Base-by-base conservation (phyloP, 1,284 basidiomycete species). In the Boletus semigastroideus region DNA sequence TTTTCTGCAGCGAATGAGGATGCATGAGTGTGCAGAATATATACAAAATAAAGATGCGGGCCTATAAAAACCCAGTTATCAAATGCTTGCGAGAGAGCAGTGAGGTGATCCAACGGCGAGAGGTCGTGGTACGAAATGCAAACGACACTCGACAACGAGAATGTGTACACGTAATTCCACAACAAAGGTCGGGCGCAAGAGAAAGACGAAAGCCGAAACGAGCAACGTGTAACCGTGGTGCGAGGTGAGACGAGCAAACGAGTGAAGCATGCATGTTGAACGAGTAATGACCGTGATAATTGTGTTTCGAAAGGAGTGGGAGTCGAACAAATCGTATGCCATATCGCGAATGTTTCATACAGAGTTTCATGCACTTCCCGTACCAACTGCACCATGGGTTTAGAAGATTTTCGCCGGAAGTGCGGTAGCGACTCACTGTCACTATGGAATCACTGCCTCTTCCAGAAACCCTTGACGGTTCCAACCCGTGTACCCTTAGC, bases 111-210 rank as follows among this genome's bases (percentile, higher is more conserved):
- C 52, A 38, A 22, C 6, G 36, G 46, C 37, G 43, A 52, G 41
- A 49, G 37, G 9, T 33, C 31, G 14, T 33, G 40, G 48, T 22
- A 50, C 38, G 52, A 48, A 49, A 51, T 42, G 31, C 44, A 28
- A 55, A 61, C 44, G 52, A 48, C 50, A 49, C 52, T 47, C 48
- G 42, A 56, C 34, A 31, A 45, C 48, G 51, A 17, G 60, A 52
- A 49, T 64, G 64, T 69, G 49, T 69, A 66, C 68, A 68, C 56
- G 52, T 70, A 66, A 56, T 66, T 61, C 67, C 67, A 66, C 64
- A 66, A 70, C 64, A 66, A 39, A 42, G 56, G 44, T 55, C 46
- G 66, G n/a, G 59, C 56, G 50, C 60, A 45, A 43, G 64, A 48
- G 19, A 17, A 46, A 54, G 49, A 54, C 31, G 44, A 48, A 55